Percentiles rank a stretch among this genome's conserved stretches.
Evolutionary conservation across 2,329 filamentous ascomycete genomes (phyloP).

Genomic region (Tolypocladium amazonense): DNA sequence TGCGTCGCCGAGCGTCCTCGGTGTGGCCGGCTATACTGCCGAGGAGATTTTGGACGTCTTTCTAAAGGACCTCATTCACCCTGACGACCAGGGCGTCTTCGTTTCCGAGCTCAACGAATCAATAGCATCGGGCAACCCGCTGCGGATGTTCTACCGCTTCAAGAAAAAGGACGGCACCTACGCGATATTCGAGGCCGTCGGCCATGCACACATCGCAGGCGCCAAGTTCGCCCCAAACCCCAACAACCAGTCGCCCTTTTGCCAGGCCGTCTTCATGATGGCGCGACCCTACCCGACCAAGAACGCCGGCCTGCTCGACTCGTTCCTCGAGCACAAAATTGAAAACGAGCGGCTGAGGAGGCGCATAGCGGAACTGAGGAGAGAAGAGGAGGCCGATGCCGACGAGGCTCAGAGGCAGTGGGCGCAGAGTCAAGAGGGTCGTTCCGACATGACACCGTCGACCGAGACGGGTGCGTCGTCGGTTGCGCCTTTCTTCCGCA

Average conservation of each 20-base stretch:
- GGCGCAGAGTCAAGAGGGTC: conserved; percentile 45
- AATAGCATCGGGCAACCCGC: conserved; percentile 66
- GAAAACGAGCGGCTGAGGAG: conserved; percentile 83
- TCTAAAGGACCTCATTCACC: conserved; percentile 74
- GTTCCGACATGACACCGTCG: conserved; percentile 41
- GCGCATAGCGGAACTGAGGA: conserved; percentile 73
- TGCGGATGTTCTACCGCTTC: conserved; percentile 83
- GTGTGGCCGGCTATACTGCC: conserved; percentile 64
- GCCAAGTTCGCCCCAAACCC: conserved; percentile 54
- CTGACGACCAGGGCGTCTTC: conserved; percentile 75
- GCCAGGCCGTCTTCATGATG: conserved; percentile 90
- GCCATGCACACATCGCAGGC: conserved; percentile 76
- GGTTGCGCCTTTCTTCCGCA: conserved; percentile 15
- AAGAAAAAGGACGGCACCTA: conserved; percentile 63
- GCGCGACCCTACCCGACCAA: conserved; percentile 81
- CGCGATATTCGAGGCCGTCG: conserved; percentile 80
- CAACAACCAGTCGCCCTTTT: conserved; percentile 57
- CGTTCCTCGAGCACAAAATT: conserved; percentile 92
- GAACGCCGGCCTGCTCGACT: conserved; percentile 76
- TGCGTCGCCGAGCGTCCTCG: conserved; percentile 67
- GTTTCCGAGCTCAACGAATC: conserved; percentile 82
- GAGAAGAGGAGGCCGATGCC: conserved; percentile 73
- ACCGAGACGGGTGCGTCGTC: conserved; percentile 30
- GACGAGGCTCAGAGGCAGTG: conserved; percentile 55
- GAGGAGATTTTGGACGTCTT: conserved; percentile 64